Evolutionary conservation across 2,329 filamentous ascomycete genomes (phyloP), one percentile per base, ranked within the genome.

Genomic region (Geoglossum cookeanum): DNA sequence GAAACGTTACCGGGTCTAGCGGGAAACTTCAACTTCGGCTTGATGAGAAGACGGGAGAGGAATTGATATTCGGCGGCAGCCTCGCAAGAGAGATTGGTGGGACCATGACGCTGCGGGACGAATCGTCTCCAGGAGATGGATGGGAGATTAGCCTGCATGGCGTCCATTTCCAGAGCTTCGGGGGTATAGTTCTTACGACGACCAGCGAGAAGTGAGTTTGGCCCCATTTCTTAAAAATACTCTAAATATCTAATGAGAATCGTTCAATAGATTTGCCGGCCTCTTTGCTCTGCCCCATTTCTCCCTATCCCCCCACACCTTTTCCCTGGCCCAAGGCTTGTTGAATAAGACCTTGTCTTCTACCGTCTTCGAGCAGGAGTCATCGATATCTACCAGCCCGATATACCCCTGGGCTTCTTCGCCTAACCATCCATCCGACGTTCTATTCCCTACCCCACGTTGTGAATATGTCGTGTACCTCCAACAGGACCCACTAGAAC

Each of bases 391-490:
- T 67, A 68, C 74, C 62, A 78, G 84, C 64, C 73, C 78, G 17
- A 75, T 73, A 33, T 83, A 86, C 64, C 87, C 89, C 0, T 96
- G 88, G 88, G 79, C 81, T 2, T 85, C 87, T 1, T 79, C 80
- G 57, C 71, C 81, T 2, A 79, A 84, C 60, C 79, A 75, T 4
- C 70, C 76, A 15, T 67, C 72, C 58, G 68, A 70, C 37, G 59
- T 69, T 45, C 66, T 70, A 48, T 72, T 71, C 59, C 78, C 80
- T 17, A 70, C 77, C 37, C 87, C 88, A 0, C 85, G 87, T 63
- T 98, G 92, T 74, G 92, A 98, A 69, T 88, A 88, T 65, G 73
- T 98, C 55, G 72, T 94, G 57, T 97, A 90, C 68, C 73, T 91
- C 33, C 92, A 97, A 67, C 76, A 91, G 45, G 77, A 85, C 60